A percentile compares a stretch with the other conserved stretches of the same genome.
phyloP scores from a whole-genome alignment of 2,329 filamentous ascomycete species.

The Monilinia fructicola region DNA sequence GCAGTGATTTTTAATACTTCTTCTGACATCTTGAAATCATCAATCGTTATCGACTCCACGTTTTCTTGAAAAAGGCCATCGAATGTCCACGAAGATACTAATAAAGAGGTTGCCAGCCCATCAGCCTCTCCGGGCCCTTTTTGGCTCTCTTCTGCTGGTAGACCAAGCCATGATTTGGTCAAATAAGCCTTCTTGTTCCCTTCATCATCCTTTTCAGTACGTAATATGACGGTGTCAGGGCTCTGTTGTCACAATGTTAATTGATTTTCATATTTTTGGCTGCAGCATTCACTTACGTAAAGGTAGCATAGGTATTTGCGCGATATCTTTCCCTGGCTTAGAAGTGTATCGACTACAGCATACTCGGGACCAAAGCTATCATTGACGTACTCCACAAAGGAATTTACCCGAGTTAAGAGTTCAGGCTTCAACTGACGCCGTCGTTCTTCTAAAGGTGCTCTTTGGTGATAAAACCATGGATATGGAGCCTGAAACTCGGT shows the following conservation, averaged over 20 bases:
- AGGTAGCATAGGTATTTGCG: conserved; percentile 18
- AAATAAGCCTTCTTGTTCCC: conserved; percentile 16
- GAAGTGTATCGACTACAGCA: conserved; percentile 16
- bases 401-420: conserved; percentile 21
- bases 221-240: conserved; percentile 21
- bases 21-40: conserved; percentile 17
- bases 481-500: conserved; percentile 22
- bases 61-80: conserved; percentile 20
- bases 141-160: neutral
- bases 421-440: conserved; percentile 22
- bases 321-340: conserved; percentile 19
- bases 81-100: conserved; percentile 22
- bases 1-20: conserved; percentile 18
- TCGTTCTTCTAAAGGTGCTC: conserved; percentile 21
- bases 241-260: conserved; percentile 1
- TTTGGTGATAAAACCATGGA: conserved; percentile 24
- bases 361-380: conserved; percentile 22
- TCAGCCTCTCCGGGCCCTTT: neutral
- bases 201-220: neutral
- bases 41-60: conserved; percentile 10
- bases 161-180: conserved; percentile 20
- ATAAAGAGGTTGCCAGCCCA: neutral
- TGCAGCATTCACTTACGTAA: conserved; percentile 7
- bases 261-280: neutral
- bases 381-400: conserved; percentile 23